Evolutionary conservation across 2,329 filamentous ascomycete species (phyloP), one percentile per base, ranked within the genome.

Genomic region (Ophiostoma ips): DNA sequence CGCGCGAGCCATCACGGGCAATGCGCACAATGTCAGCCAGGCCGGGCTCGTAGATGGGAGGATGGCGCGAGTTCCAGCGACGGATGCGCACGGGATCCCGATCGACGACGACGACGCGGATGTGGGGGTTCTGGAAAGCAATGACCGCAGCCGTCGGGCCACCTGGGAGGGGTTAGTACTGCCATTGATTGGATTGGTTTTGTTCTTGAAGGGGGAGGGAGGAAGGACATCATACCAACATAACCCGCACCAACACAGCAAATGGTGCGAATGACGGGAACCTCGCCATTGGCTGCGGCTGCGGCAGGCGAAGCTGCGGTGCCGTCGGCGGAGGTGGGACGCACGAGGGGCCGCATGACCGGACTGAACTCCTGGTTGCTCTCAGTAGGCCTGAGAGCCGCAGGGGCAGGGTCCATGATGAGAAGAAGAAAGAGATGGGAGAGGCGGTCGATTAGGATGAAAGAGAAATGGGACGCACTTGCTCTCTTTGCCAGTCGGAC

Each of bases 181-280:
- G 4, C 5, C n/a, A 15, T 44, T 30, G 10, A 6, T 28, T 9
- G 5, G 9, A 35, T 13, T n/a, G n/a, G n/a, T n/a, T n/a, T n/a
- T n/a, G n/a, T n/a, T n/a, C n/a, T n/a, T n/a, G n/a, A n/a, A n/a
- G n/a, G n/a, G n/a, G n/a, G n/a, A n/a, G n/a, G n/a, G n/a, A n/a
- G n/a, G n/a, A n/a, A n/a, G n/a, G n/a, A n/a, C n/a, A n/a, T 70
- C 79, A 59, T 71, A 85, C 80, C 82, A 55, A 87, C 81, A 62
- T 87, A 87, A 57, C 83, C 83, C 57, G 83, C 83, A 46, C 83
- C 83, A 55, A 87, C 78, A 61, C 81, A 86, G 64, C 83, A 86
- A 48, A 87, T 79, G 59, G 76, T 81, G 58, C 67, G 68, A 36
- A 82, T 63, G 21, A 35, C 48, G n/a, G 34, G 52, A 21, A 48